Percentiles rank a stretch among this genome's conserved stretches.
These are phyloP conservation scores for Colletotrichum australisinense DNA, from an alignment of 2,329 filamentous ascomycete species.

Conservation along the genomic window DNA sequence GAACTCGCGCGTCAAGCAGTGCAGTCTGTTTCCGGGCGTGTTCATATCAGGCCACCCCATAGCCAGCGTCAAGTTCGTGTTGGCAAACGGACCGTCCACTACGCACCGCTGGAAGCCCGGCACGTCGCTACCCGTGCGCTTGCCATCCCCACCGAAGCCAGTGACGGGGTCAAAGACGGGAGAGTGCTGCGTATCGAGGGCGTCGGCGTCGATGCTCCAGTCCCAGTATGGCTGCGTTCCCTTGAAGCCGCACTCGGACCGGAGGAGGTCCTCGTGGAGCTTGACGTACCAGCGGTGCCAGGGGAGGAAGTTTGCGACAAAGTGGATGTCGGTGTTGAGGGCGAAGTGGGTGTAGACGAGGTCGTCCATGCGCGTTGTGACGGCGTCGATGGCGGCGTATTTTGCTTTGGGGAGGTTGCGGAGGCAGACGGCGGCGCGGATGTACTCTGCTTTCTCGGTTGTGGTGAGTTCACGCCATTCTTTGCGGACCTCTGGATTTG, in stretches of 20 bases:
- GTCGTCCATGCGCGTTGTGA: conserved; percentile 37
- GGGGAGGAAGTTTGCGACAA: conserved; percentile 46
- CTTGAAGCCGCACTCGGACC: conserved; percentile 44
- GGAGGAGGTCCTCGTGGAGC: conserved; percentile 44
- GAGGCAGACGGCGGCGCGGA: conserved; percentile 36
- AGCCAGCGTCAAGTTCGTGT: conserved; percentile 30
- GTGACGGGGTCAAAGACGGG: conserved; percentile 45
- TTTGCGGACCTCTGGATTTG: conserved; percentile 34
- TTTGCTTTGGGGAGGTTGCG: conserved; percentile 31
- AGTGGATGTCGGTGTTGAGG: conserved; percentile 37
- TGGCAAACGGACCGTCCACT: conserved; percentile 40
- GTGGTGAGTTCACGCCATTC: conserved; percentile 37
- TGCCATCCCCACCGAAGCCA: conserved; percentile 46
- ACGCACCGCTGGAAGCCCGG: conserved; percentile 37
- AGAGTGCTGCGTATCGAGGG: conserved; percentile 36
- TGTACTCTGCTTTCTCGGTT: conserved; percentile 36
- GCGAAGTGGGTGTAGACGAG: conserved; percentile 35
- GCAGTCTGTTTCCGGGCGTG: conserved; percentile 28
- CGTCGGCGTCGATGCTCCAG: conserved; percentile 41
- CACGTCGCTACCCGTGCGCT: conserved; percentile 36
- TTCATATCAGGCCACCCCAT: conserved; percentile 37
- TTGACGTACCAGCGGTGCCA: conserved; percentile 48
- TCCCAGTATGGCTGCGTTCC: conserved; percentile 49
- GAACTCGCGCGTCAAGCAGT: conserved; percentile 39
- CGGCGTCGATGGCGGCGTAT: conserved; percentile 31